Evolutionary conservation across 345 rosid species (phyloP).

Genomic region (Combretum micranthum): DNA sequence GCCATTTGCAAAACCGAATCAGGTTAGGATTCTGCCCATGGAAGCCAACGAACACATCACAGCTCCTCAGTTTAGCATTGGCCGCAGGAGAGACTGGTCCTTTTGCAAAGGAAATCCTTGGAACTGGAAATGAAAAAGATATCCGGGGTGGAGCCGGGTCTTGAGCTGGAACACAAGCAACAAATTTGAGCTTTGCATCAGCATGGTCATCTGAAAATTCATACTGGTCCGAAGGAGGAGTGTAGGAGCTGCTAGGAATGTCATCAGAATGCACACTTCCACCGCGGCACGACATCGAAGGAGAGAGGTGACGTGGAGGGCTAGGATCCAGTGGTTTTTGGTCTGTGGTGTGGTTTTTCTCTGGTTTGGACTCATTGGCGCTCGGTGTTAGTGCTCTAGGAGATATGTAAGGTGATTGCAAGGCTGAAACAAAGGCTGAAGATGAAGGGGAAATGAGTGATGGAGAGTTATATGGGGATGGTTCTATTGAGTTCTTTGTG

Average conservation of each 20-base stretch:
- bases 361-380: no score
- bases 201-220: slow-evolving; percentile 68
- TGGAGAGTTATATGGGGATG: slow-evolving; percentile 69
- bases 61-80: slow-evolving; percentile 78
- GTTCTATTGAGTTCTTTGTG: slow-evolving; percentile 29
- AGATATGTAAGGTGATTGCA: slow-evolving; percentile 90
- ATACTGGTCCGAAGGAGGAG: slow-evolving; percentile 79
- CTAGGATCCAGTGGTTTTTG: slow-evolving; percentile 2
- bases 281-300: slow-evolving; percentile 32
- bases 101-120: slow-evolving; percentile 73
- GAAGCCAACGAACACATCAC: slow-evolving; percentile 82
- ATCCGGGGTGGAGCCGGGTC: slow-evolving; percentile 54
- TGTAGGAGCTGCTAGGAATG: slow-evolving; percentile 87
- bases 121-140: slow-evolving; percentile 86
- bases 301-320: slow-evolving; percentile 22
- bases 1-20: slow-evolving; percentile 82
- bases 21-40: slow-evolving; percentile 82
- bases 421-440: slow-evolving; percentile 88
- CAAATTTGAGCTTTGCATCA: slow-evolving; percentile 49
- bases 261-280: slow-evolving; percentile 53
- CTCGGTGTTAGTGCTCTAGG: slow-evolving; percentile 57
- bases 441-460: slow-evolving; percentile 84
- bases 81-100: slow-evolving; percentile 59
- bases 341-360: not conserved
- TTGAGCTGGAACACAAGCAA: slow-evolving; percentile 46